Base-by-base conservation (phyloP, 2,329 filamentous ascomycete genomes). In the Cladophialophora yegresii region DNA sequence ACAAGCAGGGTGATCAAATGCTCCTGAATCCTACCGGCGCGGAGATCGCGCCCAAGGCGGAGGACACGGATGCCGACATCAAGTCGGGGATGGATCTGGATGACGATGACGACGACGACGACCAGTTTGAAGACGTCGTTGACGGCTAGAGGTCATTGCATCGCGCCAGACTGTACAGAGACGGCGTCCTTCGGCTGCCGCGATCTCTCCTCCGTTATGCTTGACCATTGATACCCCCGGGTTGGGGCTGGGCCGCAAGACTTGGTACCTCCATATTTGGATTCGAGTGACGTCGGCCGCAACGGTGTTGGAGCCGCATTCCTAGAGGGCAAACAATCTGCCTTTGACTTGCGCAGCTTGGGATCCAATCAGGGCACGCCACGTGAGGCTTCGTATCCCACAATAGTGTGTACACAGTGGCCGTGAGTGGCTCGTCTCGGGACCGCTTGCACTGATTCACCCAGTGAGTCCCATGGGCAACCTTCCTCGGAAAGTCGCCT, bases 1-100 rank as follows among this genome's bases (percentile, higher is more conserved):
- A 73, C 72, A 49, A 76, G 72, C 43, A 75, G 70, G 26, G 75
- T 73, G 2, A 75, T 74, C 36, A 75, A 67, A n/a, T 75, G 51
- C 50, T 70, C 57, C 55, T 66, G 55, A 61, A 71, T 36, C 64
- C 65, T 2, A 62, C 62, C 1, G 63, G 61, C 16, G 66, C 64
- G 3, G 57, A 59, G 28, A 68, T 68, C 20, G 68, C 69, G 30
- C 69, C 69, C 6, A 68, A 71, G 57, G 61, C 51, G 28, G 68
- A 69, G 45, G 70, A 71, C 33, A 68, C 68, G 3, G 70, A 72
- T 30, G 63, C 66, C 55, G 70, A 72, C 43, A 59, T 47, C 7
- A 67, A 69, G 58, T 70, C 69, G 13, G 69, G 66, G 4, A 53
- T 67, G 47, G 51, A 54, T 54, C 51, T 54, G 28, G 57, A 59